A percentile compares a stretch with the other conserved stretches of the same genome.
phyloP scores from a whole-genome alignment of 345 rosid species.

The Euphorbia lathyris region DNA sequence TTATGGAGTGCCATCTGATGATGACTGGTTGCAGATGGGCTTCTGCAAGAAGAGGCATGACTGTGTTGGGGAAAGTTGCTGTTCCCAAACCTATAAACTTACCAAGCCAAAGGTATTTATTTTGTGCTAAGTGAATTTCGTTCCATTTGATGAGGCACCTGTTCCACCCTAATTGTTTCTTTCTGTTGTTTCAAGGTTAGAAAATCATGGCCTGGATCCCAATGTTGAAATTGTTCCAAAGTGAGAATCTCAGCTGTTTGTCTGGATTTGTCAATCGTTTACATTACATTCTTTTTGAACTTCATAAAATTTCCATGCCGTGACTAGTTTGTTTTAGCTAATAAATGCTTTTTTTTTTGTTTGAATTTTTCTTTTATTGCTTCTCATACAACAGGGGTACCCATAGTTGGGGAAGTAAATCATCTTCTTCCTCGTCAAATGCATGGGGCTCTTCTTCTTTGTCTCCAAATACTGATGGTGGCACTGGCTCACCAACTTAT shows the following conservation, averaged over 20 bases:
- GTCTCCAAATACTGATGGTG: conserved; percentile 70
- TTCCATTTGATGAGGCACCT: neutral
- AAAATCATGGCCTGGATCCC: conserved; percentile 95
- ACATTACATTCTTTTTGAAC: neutral
- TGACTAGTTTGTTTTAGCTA: neutral
- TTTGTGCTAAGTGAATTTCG: conserved; percentile 1
- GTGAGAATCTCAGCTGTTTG: conserved; percentile 45
- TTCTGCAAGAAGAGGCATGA: conserved; percentile 84
- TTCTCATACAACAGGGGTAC: conserved; percentile 57
- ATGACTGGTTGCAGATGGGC: conserved; percentile 57
- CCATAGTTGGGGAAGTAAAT: conserved; percentile 85
- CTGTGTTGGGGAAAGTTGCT: conserved; percentile 86
- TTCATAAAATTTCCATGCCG: neutral
- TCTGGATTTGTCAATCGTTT: neutral
- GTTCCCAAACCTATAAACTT: conserved; percentile 97
- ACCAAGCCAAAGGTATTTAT: conserved; percentile 90
- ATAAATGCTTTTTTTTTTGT: neutral
- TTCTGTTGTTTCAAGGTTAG: conserved; percentile 62
- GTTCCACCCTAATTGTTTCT: neutral
- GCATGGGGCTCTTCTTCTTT: conserved; percentile 81
- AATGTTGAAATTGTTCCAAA: conserved; percentile 98
- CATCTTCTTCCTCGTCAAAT: conserved; percentile 67
- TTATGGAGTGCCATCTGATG: neutral
- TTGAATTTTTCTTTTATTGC: conserved; percentile 9
- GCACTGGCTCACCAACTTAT: conserved; percentile 75